Base-by-base conservation (phyloP, 2,329 filamentous ascomycete species). In the Thermothelomyces thermophilus region DNA sequence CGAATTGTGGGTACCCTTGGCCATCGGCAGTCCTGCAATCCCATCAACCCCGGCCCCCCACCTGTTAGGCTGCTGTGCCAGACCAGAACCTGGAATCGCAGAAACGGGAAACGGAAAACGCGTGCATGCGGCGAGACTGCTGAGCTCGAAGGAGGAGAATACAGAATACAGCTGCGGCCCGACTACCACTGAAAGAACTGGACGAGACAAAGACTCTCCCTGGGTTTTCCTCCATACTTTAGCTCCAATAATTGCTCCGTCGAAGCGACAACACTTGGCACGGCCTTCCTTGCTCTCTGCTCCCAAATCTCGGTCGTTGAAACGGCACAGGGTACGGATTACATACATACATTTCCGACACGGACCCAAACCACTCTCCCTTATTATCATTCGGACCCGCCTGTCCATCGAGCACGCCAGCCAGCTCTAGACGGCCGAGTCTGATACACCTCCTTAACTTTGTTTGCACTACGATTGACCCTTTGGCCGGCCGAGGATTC, bases 351-450 rank as follows among this genome's bases (percentile, higher is more conserved):
- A 16, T 33, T 28, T 52, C 41, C 40, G 45, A 51, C 50, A 52
- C 35, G n/a, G 28, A 17, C 44, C 34, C 42, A 24, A n/a, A 28
- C 37, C 39, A 19, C 33, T 31, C 9, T 30, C 13, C 35, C 9
- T n/a, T 22, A 7, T 31, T 31, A 24, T 3, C 26, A 19, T 7
- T 9, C 33, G 33, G 16, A 35, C 33, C 13, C 13, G 30, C 33
- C 33, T n/a, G 6, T 11, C 8, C n/a, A 14, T 20, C 30, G n/a
- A 10, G 16, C 5, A 30, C 20, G 19, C 14, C 10, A n/a, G 10
- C 47, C 14, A 31, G 40, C 44, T 57, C 56, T 57, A 54, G 53
- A 50, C 50, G 39, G 43, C 43, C 16, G 16, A 31, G 36, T 50
- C 42, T 53, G 45, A 42, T 56, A 56, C 54, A 54, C 26, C 48